A percentile compares a stretch with the other conserved stretches of the same genome.
phyloP scores from a whole-genome alignment of 441 rosid species.

The Pelargonium fulgidum region DNA sequence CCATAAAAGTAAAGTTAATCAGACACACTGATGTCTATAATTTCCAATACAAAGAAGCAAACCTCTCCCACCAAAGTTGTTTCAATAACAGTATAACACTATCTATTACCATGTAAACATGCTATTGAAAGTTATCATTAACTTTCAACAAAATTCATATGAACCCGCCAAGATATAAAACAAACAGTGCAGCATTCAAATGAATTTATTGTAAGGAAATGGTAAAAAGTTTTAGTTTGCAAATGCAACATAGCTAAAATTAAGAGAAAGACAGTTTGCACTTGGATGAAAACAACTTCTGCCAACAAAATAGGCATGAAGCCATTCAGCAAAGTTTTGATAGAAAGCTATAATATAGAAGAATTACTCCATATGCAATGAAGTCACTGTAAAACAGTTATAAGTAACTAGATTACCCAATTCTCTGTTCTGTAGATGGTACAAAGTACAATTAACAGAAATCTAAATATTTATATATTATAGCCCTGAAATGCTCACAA shows the following conservation, averaged over 20 bases:
- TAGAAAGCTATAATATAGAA: no score
- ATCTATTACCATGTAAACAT: no score
- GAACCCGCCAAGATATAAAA: not conserved
- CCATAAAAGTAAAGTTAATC: conserved; percentile 19
- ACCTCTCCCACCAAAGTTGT: not conserved
- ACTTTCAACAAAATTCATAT: not conserved
- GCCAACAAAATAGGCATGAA: not conserved
- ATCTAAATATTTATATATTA: no score
- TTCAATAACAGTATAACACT: not conserved
- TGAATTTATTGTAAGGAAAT: no score
- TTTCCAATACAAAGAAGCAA: not conserved
- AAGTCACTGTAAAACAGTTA: no score
- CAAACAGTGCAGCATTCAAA: not conserved
- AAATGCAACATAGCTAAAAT: not conserved
- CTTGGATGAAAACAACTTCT: not conserved
- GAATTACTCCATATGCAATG: no score
- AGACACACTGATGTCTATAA: not conserved
- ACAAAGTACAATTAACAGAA: no score
- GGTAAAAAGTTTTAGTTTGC: not conserved
- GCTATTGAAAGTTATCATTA: no score
- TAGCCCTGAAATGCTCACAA: no score
- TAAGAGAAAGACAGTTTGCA: not conserved
- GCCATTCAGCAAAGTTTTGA: no score
- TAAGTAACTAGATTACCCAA: no score
- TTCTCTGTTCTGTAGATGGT: no score